phyloP scores from a whole-genome alignment of 1,284 basidiomycete genomes.

The Gomphus bonarii region DNA sequence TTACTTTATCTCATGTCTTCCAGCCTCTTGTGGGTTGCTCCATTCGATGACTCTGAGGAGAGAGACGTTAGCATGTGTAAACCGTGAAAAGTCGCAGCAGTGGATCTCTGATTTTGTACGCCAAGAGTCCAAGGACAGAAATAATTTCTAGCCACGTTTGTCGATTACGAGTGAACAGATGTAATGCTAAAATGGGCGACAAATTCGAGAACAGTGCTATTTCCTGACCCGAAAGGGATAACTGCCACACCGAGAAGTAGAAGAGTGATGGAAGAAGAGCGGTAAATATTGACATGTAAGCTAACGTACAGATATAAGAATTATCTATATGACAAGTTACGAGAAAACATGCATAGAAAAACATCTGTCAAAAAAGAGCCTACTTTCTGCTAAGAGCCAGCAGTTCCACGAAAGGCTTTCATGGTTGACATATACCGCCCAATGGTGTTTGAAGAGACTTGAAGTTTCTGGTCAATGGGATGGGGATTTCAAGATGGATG shows the following conservation, averaged over 20 bases:
- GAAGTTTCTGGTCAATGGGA: background rate
- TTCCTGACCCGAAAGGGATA: slow-evolving; percentile 33
- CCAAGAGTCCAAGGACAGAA: slow-evolving; percentile 50
- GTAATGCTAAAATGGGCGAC: slow-evolving; percentile 29
- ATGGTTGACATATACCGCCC: background rate
- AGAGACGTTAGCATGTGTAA: slow-evolving; percentile 41
- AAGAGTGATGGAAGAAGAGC: slow-evolving; percentile 78
- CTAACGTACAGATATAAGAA: slow-evolving; percentile 28
- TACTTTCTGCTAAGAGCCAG: background rate
- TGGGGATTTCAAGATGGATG: background rate
- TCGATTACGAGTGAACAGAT: slow-evolving; percentile 39
- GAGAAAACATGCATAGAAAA: slow-evolving; percentile 39
- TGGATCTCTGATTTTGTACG: slow-evolving; percentile 48
- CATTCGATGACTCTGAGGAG: slow-evolving; percentile 47
- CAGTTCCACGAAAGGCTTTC: background rate
- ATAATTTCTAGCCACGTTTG: slow-evolving; percentile 36
- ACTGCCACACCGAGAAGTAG: slow-evolving; percentile 88
- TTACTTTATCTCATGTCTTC: slow-evolving; percentile 45
- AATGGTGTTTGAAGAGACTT: background rate
- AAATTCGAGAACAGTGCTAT: slow-evolving; percentile 43
- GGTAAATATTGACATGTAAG: slow-evolving; percentile 75
- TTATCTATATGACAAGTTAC: slow-evolving; percentile 22
- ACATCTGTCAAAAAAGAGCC: slow-evolving; percentile 39
- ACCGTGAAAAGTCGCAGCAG: slow-evolving; percentile 49
- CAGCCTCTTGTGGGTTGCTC: slow-evolving; percentile 27